These are phyloP conservation scores for Citrullus amarus DNA, from an alignment of 306 rosid species.

Conservation along the genomic window DNA sequence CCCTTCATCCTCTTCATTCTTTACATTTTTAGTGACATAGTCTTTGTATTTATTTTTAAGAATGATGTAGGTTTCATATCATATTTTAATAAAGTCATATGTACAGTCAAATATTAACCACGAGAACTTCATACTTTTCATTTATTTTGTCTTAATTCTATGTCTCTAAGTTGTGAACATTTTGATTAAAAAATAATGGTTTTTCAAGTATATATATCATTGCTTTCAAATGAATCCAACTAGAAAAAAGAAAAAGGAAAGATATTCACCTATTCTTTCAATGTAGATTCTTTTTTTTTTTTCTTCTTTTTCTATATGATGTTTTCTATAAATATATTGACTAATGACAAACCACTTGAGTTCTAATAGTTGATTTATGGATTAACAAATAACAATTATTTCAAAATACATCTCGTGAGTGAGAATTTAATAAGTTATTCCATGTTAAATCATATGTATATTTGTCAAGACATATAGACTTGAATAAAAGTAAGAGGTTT, in stretches of 20 bases:
- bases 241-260: not conserved
- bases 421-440: no score
- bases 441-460: no score
- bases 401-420: not conserved
- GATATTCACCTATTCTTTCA: not conserved
- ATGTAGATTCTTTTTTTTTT: not conserved
- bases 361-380: not conserved
- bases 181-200: no score
- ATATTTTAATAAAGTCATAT: not conserved
- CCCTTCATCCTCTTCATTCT: not conserved
- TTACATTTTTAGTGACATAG: no score
- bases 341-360: not conserved
- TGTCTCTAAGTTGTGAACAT: no score
- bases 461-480: no score
- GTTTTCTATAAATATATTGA: not conserved
- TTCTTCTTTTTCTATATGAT: not conserved
- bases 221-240: not conserved
- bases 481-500: no score
- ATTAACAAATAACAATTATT: not conserved
- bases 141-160: no score
- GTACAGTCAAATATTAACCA: no score
- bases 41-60: not conserved
- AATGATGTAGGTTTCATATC: not conserved
- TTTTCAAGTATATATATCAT: not conserved
- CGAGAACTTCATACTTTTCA: no score